phyloP scores from a whole-genome alignment of 176 grass and related monocot genomes.

The Ananas comosus region DNA sequence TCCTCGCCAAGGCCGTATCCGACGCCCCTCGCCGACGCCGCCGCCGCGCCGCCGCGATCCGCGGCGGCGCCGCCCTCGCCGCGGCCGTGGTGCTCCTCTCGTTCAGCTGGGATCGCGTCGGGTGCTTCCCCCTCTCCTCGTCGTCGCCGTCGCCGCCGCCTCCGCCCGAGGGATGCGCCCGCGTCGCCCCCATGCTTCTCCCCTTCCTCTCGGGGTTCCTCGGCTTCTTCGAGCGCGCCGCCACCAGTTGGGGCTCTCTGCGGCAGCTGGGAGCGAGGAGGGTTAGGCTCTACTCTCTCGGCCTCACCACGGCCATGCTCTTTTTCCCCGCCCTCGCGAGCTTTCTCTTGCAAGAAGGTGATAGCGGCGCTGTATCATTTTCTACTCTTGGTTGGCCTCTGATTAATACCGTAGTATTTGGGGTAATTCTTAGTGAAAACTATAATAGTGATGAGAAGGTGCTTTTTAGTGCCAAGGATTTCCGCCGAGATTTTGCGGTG shows the following conservation, averaged over 20 bases:
- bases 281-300: conserved; percentile 21
- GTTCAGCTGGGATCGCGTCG: conserved; percentile 34
- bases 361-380: conserved; percentile 16
- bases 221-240: conserved; percentile 39
- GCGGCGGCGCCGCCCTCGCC: conserved; percentile 32
- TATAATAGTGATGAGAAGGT: conserved; percentile 39
- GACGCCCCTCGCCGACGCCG: conserved; percentile 18
- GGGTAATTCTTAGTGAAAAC: conserved; percentile 44
- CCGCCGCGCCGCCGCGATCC: neutral
- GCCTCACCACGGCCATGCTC: conserved; percentile 32
- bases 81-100: conserved; percentile 37
- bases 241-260: conserved; percentile 27
- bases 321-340: conserved; percentile 45
- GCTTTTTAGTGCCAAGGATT: conserved; percentile 26
- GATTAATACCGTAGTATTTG: conserved; percentile 53
- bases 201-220: conserved; percentile 59
- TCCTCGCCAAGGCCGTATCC: conserved; percentile 53
- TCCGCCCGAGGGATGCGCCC: conserved; percentile 28
- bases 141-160: neutral
- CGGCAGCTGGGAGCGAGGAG: conserved; percentile 33
- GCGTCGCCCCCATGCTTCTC: conserved; percentile 26
- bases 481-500: conserved; percentile 51
- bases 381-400: conserved; percentile 52
- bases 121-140: conserved; percentile 36
- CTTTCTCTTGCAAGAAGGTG: conserved; percentile 24